A percentile compares a stretch with the other conserved stretches of the same genome.
Conservation (phyloP, 208 protist species). For the Sergeia podlipaevii region DNA sequence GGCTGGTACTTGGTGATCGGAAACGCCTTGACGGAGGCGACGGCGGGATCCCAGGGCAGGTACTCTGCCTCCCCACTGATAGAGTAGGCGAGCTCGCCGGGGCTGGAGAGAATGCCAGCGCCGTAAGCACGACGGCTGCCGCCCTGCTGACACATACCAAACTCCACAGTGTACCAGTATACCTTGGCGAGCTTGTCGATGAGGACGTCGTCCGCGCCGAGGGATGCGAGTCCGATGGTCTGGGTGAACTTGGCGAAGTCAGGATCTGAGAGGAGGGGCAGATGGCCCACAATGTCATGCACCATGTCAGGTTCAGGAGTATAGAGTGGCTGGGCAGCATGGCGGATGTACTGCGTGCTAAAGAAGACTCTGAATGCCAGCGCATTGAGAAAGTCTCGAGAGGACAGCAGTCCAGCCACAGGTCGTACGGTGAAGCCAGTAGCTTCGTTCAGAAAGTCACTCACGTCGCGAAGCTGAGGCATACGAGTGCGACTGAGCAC, state of each 20-base stretch:
- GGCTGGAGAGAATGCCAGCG: conserved; percentile 93
- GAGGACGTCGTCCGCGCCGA: conserved; percentile 94
- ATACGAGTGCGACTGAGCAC: conserved; percentile 87
- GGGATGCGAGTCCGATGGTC: conserved; percentile 96
- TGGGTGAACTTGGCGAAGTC: conserved; percentile 96
- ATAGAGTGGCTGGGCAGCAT: conserved; percentile 93
- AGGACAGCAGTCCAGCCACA: conserved; percentile 91
- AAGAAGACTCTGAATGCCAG: conserved; percentile 96
- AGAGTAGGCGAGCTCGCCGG: conserved; percentile 89
- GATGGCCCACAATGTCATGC: conserved; percentile 96
- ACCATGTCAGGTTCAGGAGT: conserved; percentile 96
- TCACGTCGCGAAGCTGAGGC: conserved; percentile 94
- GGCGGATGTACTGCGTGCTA: conserved; percentile 97
- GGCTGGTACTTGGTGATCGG: conserved; percentile 95
- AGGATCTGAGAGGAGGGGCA: conserved; percentile 93
- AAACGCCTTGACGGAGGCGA: conserved; percentile 62
- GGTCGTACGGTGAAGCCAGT: conserved; percentile 94
- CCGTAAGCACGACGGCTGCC: conserved; percentile 91
- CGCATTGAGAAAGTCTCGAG: conserved; percentile 94
- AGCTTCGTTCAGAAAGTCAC: conserved; percentile 86
- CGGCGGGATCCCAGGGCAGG: conserved; percentile 56
- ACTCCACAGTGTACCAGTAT: conserved; percentile 97
- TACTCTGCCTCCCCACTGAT: conserved; percentile 42
- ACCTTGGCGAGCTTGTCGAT: conserved; percentile 90
- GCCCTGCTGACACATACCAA: conserved; percentile 92